phyloP scores from a whole-genome alignment of 2,329 filamentous ascomycete species.

The Fusarium sp. region DNA sequence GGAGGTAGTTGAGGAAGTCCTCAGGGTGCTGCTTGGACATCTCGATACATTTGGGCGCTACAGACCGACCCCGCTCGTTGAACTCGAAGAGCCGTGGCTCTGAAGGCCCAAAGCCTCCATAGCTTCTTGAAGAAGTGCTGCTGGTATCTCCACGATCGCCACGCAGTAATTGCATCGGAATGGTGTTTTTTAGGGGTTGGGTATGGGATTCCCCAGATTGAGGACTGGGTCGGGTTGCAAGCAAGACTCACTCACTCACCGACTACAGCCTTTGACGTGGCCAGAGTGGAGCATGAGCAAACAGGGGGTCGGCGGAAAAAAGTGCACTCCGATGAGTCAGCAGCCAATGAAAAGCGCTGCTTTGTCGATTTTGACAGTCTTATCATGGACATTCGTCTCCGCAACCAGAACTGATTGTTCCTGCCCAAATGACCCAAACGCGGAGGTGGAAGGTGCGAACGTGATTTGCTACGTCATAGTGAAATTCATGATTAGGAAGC shows the following conservation, averaged over 20 bases:
- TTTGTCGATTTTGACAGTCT: slow-evolving; percentile 6
- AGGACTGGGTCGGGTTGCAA: slow-evolving; percentile 29
- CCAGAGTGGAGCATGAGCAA: slow-evolving; percentile 20
- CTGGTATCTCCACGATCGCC: slow-evolving; percentile 42
- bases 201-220: slow-evolving; percentile 28
- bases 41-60: slow-evolving; percentile 36
- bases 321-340: slow-evolving; percentile 23
- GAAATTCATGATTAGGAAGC: neutral
- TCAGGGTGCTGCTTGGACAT: slow-evolving; percentile 38
- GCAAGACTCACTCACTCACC: slow-evolving; percentile 38
- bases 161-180: slow-evolving; percentile 41
- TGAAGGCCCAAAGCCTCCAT: slow-evolving; percentile 37
- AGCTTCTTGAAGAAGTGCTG: slow-evolving; percentile 38
- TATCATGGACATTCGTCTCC: slow-evolving; percentile 13
- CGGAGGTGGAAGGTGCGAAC: neutral
- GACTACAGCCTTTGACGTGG: slow-evolving; percentile 41
- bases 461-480: slow-evolving; percentile 15
- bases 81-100: slow-evolving; percentile 41
- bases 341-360: slow-evolving; percentile 1
- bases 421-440: slow-evolving; percentile 21
- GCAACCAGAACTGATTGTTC: slow-evolving; percentile 8
- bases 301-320: slow-evolving; percentile 37
- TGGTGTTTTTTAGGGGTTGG: slow-evolving; percentile 26
- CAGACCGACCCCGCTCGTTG: slow-evolving; percentile 36
- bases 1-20: slow-evolving; percentile 38